A percentile compares a stretch with the other conserved stretches of the same genome.
Evolutionary conservation across 73 alveolate species (phyloP).

Genomic region (Symbiodinium natans): DNA sequence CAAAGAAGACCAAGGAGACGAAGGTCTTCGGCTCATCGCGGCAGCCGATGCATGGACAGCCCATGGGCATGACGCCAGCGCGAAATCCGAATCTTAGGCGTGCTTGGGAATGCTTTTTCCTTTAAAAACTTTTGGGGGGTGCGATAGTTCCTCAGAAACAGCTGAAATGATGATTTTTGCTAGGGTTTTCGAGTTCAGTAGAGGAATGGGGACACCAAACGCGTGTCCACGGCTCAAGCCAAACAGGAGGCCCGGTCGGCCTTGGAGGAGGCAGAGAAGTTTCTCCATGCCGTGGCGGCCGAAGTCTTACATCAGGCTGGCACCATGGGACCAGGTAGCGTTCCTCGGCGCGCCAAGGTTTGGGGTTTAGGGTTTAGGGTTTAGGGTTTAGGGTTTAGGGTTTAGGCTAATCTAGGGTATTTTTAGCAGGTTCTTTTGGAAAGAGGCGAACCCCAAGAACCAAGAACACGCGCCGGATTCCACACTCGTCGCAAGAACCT

Average conservation of each 20-base stretch:
- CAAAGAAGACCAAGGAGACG: background rate
- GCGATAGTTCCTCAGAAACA: too few relatives aligned
- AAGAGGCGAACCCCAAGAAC: background rate
- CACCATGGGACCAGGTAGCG: conserved; percentile 54
- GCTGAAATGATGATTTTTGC: too few relatives aligned
- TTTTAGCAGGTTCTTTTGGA: too few relatives aligned
- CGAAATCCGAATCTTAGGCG: background rate
- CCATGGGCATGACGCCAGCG: conserved; percentile 59
- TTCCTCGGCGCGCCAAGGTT: background rate
- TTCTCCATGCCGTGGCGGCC: conserved; percentile 37
- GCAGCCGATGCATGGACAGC: conserved; percentile 36
- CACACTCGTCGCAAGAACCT: too few relatives aligned
- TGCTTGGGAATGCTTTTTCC: background rate
- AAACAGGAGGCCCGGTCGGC: conserved; percentile 3
- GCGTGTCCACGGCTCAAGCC: background rate
- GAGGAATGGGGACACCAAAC: background rate
- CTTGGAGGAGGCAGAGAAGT: conserved; percentile 65
- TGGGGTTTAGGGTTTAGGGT: background rate
- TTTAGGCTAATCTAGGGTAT: too few relatives aligned
- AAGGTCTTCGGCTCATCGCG: conserved; percentile 4
- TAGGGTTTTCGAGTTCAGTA: background rate
- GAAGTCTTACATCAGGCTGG: conserved; percentile 15
- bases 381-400: too few relatives aligned
- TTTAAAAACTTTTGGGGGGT: background rate
- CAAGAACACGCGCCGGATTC: too few relatives aligned